Percentiles rank a stretch among this genome's conserved stretches.
These are phyloP conservation scores for Alectoria sarmentosa DNA, from an alignment of 495 filamentous ascomycete genomes.

Conservation along the genomic window DNA sequence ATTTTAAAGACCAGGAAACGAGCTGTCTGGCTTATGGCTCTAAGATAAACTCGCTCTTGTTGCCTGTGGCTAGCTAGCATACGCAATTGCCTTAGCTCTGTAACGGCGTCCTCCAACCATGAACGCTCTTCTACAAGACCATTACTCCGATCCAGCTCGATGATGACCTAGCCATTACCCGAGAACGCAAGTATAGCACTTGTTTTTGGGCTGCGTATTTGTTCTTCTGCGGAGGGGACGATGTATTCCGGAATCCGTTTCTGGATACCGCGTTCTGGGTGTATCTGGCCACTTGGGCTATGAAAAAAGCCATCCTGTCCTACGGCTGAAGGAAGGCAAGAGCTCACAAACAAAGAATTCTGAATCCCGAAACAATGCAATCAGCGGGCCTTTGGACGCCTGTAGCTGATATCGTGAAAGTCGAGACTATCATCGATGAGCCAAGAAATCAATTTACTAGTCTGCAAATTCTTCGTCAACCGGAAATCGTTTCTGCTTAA, in stretches of 20 bases:
- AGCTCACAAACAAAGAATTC: background rate
- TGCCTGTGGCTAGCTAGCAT: background rate
- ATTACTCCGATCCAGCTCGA: background rate
- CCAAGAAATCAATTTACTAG: too few relatives aligned
- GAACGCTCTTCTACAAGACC: background rate
- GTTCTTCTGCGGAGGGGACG: too few relatives aligned
- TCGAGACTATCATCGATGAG: background rate
- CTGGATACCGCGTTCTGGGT: background rate
- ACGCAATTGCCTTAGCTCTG: background rate
- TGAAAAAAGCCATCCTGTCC: slow-evolving; percentile 7
- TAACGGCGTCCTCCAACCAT: slow-evolving; percentile 3
- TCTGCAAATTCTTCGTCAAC: too few relatives aligned
- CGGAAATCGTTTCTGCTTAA: too few relatives aligned
- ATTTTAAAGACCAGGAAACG: background rate
- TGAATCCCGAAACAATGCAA: background rate
- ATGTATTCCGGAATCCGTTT: background rate
- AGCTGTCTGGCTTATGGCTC: slow-evolving; percentile 6
- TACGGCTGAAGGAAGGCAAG: slow-evolving; percentile 2
- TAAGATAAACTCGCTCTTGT: background rate
- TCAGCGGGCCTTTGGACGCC: slow-evolving; percentile 3
- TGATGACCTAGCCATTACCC: background rate
- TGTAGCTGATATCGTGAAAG: background rate
- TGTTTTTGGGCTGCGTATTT: too few relatives aligned
- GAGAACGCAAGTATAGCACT: background rate
- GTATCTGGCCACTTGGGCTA: background rate